These are phyloP conservation scores for Arthrobotrys conoides DNA, from an alignment of 2,329 filamentous ascomycete genomes.

Conservation along the genomic window DNA sequence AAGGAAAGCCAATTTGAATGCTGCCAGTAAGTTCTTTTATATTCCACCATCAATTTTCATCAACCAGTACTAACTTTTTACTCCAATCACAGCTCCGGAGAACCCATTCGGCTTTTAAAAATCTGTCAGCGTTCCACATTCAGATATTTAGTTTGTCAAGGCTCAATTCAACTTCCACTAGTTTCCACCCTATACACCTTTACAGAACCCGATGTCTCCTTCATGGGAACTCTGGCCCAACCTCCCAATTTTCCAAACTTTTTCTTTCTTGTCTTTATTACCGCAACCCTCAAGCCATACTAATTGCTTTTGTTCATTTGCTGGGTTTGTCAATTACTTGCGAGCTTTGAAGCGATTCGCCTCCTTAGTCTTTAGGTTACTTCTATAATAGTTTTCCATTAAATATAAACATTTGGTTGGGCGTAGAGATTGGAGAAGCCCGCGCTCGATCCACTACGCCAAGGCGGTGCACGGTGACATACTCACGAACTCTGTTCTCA, in stretches of 20 bases:
- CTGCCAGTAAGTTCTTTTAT: constrained; percentile 85
- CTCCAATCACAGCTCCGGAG: constrained; percentile 72
- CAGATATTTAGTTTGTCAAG: not conserved
- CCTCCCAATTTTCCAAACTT: constrained; percentile 2
- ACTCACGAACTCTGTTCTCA: constrained; percentile 14
- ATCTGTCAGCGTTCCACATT: constrained; percentile 2
- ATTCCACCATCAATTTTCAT: constrained; percentile 16
- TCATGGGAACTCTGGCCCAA: constrained; percentile 14
- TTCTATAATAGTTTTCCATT: constrained; percentile 26
- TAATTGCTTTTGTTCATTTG: constrained; percentile 17
- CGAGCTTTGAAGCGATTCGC: constrained; percentile 38
- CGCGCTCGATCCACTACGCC: constrained; percentile 27
- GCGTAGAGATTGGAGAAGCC: constrained; percentile 23
- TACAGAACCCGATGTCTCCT: constrained; percentile 13
- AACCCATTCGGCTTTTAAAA: constrained; percentile 79
- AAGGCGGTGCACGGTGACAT: constrained; percentile 23
- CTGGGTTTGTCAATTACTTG: constrained; percentile 26
- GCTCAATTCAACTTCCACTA: not conserved
- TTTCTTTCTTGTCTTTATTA: constrained; percentile 13
- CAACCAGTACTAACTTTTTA: constrained; percentile 9
- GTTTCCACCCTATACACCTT: not conserved
- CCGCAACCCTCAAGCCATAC: constrained; percentile 7
- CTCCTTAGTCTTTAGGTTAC: constrained; percentile 35
- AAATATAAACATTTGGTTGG: constrained; percentile 37
- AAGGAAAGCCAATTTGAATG: constrained; percentile 85